Evolutionary conservation across 2,329 filamentous ascomycete genomes (phyloP).

Genomic region (Cadophora luteo-olivacea): DNA sequence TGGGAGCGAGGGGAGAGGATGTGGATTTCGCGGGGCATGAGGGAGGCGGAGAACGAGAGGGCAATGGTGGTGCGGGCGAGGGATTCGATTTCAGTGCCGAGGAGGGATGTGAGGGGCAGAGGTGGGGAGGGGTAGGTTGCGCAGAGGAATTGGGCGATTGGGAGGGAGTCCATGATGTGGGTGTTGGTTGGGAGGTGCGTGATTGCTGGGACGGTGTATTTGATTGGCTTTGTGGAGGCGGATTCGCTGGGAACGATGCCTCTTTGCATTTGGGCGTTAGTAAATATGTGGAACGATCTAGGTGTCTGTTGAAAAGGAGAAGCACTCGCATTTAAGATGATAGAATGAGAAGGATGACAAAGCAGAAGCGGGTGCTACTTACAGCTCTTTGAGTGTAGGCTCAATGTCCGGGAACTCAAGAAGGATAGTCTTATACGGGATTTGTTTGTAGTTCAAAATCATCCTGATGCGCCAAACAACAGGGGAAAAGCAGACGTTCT

Average conservation of each 20-base stretch:
- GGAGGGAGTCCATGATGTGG: constrained; percentile 49
- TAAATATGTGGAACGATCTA: no score
- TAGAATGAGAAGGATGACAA: neutral
- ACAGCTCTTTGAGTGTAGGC: constrained; percentile 50
- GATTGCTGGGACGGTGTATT: constrained; percentile 52
- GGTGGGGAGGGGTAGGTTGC: constrained; percentile 48
- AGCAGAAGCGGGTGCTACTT: constrained; percentile 30
- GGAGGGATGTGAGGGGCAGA: constrained; percentile 46
- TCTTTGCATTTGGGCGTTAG: no score
- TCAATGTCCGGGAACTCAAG: constrained; percentile 53
- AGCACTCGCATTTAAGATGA: neutral
- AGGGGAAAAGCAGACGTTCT: constrained; percentile 51
- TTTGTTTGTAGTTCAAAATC: constrained; percentile 52
- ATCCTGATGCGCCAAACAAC: constrained; percentile 51
- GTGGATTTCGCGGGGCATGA: constrained; percentile 47
- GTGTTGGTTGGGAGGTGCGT: constrained; percentile 49
- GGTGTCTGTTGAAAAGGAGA: no score
- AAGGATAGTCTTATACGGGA: constrained; percentile 50
- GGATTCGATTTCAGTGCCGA: constrained; percentile 46
- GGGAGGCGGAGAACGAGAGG: constrained; percentile 41
- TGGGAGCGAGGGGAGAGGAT: constrained; percentile 48
- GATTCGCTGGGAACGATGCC: constrained; percentile 39
- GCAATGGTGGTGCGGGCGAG: constrained; percentile 44
- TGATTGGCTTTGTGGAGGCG: constrained; percentile 30
- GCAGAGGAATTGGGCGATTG: constrained; percentile 50